Percentiles rank a stretch among this genome's conserved stretches.
Conservation (phyloP, 495 filamentous ascomycete genomes). For the Neurospora sp. region DNA sequence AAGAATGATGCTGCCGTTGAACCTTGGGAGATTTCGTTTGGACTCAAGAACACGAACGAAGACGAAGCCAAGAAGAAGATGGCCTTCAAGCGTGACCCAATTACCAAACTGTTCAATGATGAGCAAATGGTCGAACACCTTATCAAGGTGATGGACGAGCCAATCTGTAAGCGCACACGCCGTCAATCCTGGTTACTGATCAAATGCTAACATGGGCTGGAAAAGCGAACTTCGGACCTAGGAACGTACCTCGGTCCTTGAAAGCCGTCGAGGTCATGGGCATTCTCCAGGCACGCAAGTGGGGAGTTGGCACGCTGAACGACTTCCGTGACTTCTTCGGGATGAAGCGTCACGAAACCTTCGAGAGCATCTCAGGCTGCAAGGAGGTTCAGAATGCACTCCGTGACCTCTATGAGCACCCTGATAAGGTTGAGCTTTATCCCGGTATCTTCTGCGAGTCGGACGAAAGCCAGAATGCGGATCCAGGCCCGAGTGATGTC, state of each 20-base stretch:
- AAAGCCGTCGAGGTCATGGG: constrained; percentile 64
- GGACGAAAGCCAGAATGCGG: background rate
- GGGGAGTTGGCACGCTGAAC: constrained; percentile 70
- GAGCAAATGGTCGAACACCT: constrained; percentile 54
- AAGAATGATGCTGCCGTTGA: constrained; percentile 42
- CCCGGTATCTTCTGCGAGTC: constrained; percentile 55
- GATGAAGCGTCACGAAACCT: constrained; percentile 53
- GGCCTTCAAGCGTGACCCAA: constrained; percentile 42
- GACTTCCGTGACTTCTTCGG: constrained; percentile 72
- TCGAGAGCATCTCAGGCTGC: constrained; percentile 67
- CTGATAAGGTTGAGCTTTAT: constrained; percentile 46
- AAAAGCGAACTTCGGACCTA: constrained; percentile 49
- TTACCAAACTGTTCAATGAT: constrained; percentile 47
- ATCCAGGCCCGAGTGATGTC: constrained; percentile 29
- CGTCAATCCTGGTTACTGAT: constrained; percentile 45
- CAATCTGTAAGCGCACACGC: constrained; percentile 46
- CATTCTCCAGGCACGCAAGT: constrained; percentile 64
- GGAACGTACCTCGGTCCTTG: constrained; percentile 58
- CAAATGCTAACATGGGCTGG: constrained; percentile 44
- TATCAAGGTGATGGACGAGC: constrained; percentile 49
- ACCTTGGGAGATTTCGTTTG: constrained; percentile 51
- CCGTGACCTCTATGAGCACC: constrained; percentile 62
- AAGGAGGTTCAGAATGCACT: constrained; percentile 55
- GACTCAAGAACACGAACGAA: constrained; percentile 40
- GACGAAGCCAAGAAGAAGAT: constrained; percentile 41